Evolutionary conservation across 2,329 filamentous ascomycete species (phyloP).

Genomic region (Paecilomyces sp.): DNA sequence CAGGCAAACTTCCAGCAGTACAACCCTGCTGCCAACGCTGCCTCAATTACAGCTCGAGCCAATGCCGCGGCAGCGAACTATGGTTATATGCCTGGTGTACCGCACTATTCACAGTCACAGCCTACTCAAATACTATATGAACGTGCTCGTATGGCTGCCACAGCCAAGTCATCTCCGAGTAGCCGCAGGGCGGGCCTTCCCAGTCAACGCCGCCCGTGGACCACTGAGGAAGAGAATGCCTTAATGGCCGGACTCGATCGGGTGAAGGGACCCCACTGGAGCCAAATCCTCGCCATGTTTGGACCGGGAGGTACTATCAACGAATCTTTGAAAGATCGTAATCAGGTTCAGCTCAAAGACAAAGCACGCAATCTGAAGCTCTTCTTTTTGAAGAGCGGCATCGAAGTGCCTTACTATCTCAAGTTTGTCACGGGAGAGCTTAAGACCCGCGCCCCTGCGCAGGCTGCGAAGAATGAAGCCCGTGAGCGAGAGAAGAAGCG

Average conservation of each 20-base stretch:
- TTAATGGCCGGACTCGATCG: slow-evolving; percentile 81
- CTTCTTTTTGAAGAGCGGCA: slow-evolving; percentile 85
- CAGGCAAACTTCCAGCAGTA: slow-evolving; percentile 37
- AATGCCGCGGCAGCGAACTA: slow-evolving; percentile 31
- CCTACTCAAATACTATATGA: slow-evolving; percentile 53
- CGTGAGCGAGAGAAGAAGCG: slow-evolving; percentile 40
- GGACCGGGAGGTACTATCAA: slow-evolving; percentile 72
- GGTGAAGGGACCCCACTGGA: slow-evolving; percentile 89
- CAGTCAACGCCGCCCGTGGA: slow-evolving; percentile 70
- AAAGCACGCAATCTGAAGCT: slow-evolving; percentile 86
- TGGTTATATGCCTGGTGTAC: slow-evolving; percentile 39
- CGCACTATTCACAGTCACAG: slow-evolving; percentile 41
- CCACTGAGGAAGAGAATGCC: slow-evolving; percentile 80
- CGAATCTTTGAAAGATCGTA: slow-evolving; percentile 78
- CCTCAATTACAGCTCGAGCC: slow-evolving; percentile 19
- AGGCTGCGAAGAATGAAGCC: slow-evolving; percentile 44
- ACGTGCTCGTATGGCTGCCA: slow-evolving; percentile 48
- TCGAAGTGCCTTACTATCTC: slow-evolving; percentile 82
- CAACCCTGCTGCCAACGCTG: slow-evolving; percentile 23
- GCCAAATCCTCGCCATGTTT: slow-evolving; percentile 79
- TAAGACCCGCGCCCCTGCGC: slow-evolving; percentile 71
- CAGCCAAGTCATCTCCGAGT: slow-evolving; percentile 48
- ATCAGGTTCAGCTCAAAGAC: slow-evolving; percentile 87
- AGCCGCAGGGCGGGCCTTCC: slow-evolving; percentile 47
- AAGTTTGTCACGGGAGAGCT: slow-evolving; percentile 84